phyloP scores from a whole-genome alignment of 305 asterid species.

The Plantago lanceolata region DNA sequence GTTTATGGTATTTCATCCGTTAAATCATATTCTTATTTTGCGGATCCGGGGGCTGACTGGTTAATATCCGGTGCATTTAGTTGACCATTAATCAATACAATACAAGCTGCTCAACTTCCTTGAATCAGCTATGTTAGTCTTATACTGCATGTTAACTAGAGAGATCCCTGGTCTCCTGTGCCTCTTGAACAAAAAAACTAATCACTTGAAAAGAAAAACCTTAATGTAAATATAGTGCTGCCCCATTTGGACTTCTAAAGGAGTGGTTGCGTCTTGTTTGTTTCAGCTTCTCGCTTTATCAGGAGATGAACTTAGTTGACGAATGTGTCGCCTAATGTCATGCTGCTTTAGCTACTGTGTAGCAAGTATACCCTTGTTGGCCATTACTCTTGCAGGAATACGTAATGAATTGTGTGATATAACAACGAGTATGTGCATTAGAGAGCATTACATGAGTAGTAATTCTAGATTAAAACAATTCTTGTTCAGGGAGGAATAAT shows the following conservation, averaged over 20 bases:
- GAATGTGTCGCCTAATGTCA: too few relatives aligned
- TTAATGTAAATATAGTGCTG: too few relatives aligned
- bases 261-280: too few relatives aligned
- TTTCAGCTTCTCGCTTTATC: too few relatives aligned
- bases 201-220: too few relatives aligned
- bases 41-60: neutral
- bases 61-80: neutral
- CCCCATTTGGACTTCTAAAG: too few relatives aligned
- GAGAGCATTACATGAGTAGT: slow-evolving; percentile 36
- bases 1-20: slow-evolving; percentile 5
- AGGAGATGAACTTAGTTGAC: too few relatives aligned
- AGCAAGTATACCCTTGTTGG: slow-evolving; percentile 3
- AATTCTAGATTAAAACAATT: slow-evolving; percentile 69
- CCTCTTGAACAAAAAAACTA: too few relatives aligned
- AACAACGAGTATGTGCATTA: slow-evolving; percentile 23
- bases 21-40: slow-evolving; percentile 7
- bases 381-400: slow-evolving; percentile 23
- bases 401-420: slow-evolving; percentile 23
- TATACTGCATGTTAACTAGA: too few relatives aligned
- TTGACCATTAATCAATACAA: slow-evolving; percentile 17
- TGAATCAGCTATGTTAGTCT: neutral
- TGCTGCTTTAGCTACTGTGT: too few relatives aligned
- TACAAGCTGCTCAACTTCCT: neutral
- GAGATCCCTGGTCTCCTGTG: too few relatives aligned
- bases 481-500: slow-evolving; percentile 87